Percentiles rank a stretch among this genome's conserved stretches.
Evolutionary conservation across 2,329 filamentous ascomycete species (phyloP).

Genomic region (Purpureocillium lavendulum): DNA sequence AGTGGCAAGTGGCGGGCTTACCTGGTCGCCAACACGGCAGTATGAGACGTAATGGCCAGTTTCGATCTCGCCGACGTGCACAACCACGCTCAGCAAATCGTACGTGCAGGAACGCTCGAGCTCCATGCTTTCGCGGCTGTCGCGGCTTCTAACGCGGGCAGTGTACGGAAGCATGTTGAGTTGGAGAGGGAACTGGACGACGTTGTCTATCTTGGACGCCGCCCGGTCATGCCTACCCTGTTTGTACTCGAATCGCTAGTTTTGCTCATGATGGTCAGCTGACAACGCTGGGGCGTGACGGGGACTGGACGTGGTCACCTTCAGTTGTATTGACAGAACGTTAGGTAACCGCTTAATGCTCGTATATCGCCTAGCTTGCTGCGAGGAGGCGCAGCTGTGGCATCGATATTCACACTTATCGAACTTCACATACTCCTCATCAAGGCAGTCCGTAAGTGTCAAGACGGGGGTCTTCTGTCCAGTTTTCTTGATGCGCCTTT

Average conservation of each 20-base stretch:
- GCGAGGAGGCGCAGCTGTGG: constrained; percentile 65
- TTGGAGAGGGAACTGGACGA: constrained; percentile 75
- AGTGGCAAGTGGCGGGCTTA: constrained; percentile 7
- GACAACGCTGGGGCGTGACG: not conserved
- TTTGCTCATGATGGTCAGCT: not conserved
- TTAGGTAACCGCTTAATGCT: constrained; percentile 80
- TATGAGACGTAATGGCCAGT: constrained; percentile 92
- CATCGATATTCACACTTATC: constrained; percentile 90
- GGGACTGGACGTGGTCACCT: constrained; percentile 44
- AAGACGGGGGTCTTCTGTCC: constrained; percentile 33
- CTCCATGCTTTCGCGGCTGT: constrained; percentile 46
- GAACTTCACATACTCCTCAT: constrained; percentile 74
- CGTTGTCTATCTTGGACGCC: constrained; percentile 81
- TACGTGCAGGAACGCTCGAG: constrained; percentile 65
- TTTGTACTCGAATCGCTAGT: constrained; percentile 64
- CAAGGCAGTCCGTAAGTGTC: constrained; percentile 66
- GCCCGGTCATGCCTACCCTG: constrained; percentile 55
- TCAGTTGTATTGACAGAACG: constrained; percentile 85
- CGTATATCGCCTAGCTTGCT: constrained; percentile 76
- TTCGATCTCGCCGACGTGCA: constrained; percentile 88
- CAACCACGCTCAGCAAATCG: constrained; percentile 81
- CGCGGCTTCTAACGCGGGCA: constrained; percentile 48
- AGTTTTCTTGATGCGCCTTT: constrained; percentile 52
- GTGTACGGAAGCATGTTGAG: constrained; percentile 91
- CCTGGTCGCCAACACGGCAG: constrained; percentile 67